These are phyloP conservation scores for Saccharata proteae DNA, from an alignment of 2,329 filamentous ascomycete species.

Conservation along the genomic window DNA sequence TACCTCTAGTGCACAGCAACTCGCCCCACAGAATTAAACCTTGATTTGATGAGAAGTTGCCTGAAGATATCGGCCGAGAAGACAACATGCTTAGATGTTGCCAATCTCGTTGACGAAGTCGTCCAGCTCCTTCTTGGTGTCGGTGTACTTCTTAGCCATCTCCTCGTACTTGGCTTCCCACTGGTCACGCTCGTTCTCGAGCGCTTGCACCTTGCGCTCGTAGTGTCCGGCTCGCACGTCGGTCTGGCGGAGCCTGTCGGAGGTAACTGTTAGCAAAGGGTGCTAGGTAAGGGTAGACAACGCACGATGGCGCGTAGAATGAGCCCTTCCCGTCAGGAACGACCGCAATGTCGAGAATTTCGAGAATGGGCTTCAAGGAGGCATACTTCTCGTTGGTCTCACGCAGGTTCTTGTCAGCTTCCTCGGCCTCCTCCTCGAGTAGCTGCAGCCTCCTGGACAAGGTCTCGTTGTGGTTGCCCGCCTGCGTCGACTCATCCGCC, in stretches of 20 bases:
- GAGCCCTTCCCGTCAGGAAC: too few species aligned
- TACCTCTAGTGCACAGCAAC: too few species aligned
- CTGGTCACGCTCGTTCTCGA: slow-evolving; percentile 81
- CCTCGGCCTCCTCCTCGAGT: slow-evolving; percentile 94
- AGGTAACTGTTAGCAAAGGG: not conserved
- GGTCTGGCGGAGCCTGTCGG: slow-evolving; percentile 80
- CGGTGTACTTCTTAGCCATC: slow-evolving; percentile 78
- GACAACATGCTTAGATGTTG: slow-evolving; percentile 59
- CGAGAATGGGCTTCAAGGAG: slow-evolving; percentile 10
- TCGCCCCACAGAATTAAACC: too few species aligned
- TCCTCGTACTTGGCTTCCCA: slow-evolving; percentile 99
- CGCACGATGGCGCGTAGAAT: not conserved
- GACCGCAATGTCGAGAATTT: too few species aligned
- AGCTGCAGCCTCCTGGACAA: slow-evolving; percentile 87
- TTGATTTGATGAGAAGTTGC: too few species aligned
- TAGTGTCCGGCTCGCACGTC: slow-evolving; percentile 99
- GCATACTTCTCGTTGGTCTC: slow-evolving; percentile 98
- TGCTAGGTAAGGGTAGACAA: slow-evolving; percentile 12
- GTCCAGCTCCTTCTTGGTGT: slow-evolving; percentile 79
- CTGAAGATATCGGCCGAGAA: slow-evolving; percentile 3
- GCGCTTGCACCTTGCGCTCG: slow-evolving; percentile 96
- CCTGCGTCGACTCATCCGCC: slow-evolving; percentile 68
- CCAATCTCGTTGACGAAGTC: slow-evolving; percentile 84
- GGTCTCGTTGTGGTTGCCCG: slow-evolving; percentile 82
- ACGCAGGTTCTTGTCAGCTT: slow-evolving; percentile 88